phyloP scores from a whole-genome alignment of 495 filamentous ascomycete species.

The Glarea lozoyensis region DNA sequence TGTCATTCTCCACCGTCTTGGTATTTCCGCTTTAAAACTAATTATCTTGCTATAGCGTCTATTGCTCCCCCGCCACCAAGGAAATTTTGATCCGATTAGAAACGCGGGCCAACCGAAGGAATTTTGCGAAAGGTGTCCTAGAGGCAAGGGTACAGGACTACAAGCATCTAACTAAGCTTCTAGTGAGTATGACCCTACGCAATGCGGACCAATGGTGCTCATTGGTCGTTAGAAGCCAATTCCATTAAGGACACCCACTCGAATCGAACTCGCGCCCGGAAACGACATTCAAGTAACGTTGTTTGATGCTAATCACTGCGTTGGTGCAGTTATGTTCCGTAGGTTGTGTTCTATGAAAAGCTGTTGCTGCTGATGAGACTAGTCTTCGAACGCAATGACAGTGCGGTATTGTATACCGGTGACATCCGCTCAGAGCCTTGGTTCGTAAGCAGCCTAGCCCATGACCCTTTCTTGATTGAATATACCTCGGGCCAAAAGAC shows the following conservation, averaged over 20 bases:
- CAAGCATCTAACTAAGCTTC: conserved; percentile 61
- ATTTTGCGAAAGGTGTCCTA: conserved; percentile 68
- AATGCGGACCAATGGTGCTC: neutral
- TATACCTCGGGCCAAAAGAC: conserved; percentile 58
- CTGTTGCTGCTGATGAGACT: neutral
- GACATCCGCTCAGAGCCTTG: conserved; percentile 70
- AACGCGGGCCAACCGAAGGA: conserved; percentile 68
- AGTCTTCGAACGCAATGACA: conserved; percentile 70
- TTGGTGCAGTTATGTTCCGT: conserved; percentile 86
- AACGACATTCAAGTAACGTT: conserved; percentile 69
- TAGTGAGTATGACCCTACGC: conserved; percentile 43
- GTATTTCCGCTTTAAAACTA: neutral
- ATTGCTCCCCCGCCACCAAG: conserved; percentile 78
- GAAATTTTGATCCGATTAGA: conserved; percentile 72
- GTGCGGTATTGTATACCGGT: conserved; percentile 83
- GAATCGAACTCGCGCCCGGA: conserved; percentile 62
- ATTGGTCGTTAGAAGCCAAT: conserved; percentile 55
- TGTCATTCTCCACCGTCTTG: conserved; percentile 6
- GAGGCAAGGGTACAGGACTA: conserved; percentile 62
- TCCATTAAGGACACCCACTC: conserved; percentile 72
- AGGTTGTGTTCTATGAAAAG: neutral
- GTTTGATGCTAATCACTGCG: conserved; percentile 87
- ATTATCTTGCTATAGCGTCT: conserved; percentile 49
- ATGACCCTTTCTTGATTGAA: conserved; percentile 67
- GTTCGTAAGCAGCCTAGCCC: conserved; percentile 45